Base-by-base conservation (phyloP, 148 eudicot genomes). In the Vaccinium vitisidaea region DNA sequence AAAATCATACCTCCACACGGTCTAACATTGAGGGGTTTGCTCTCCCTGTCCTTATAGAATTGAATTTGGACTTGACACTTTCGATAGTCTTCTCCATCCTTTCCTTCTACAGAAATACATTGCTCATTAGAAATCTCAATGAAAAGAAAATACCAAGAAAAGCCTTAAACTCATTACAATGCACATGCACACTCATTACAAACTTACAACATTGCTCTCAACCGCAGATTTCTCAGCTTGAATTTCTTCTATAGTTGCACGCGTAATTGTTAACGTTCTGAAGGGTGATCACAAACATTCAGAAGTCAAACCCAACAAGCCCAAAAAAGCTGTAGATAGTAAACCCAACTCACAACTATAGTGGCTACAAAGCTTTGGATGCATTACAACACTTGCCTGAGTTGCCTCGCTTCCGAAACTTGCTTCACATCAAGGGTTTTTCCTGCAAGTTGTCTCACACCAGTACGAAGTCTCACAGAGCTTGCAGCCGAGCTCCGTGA, bases 11-110 rank as follows among this genome's bases (percentile, higher is more conserved):
- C 98, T 95, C 93, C 84, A 97, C 80, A 63, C 98, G 92, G 87
- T 97, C 99, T 84, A 97, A 86, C 91, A 97, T 93, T 61, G 96
- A 86, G 80, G 99, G 99, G 79, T 84, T 95, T 77, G 99, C 91
- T 86, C 99, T 88, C 80, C 91, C 96, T 2, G 99, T 95, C 85
- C 98, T 92, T 77, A 97, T 92, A 39, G 99, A 95, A 88, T 85
- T 91, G 85, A 95, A 97, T 88, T 91, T 94, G 81, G 96, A 65
- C 56, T 91, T 89, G 50, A 93, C 69, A 79, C 87, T 93, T 79
- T 95, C 99, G 84, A 97, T 89, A 73, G 98, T 89, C 96, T 94
- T 97, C 86, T 95, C 99, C 99, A 97, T 97, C 91, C 91, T 97
- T 91, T 92, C 93, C 92, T 91, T 97, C 99, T 97, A 79, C 11